Evolutionary conservation across 2,329 filamentous ascomycete genomes (phyloP), one percentile per base, ranked within the genome.

Genomic region (Didymellaceae sp.): DNA sequence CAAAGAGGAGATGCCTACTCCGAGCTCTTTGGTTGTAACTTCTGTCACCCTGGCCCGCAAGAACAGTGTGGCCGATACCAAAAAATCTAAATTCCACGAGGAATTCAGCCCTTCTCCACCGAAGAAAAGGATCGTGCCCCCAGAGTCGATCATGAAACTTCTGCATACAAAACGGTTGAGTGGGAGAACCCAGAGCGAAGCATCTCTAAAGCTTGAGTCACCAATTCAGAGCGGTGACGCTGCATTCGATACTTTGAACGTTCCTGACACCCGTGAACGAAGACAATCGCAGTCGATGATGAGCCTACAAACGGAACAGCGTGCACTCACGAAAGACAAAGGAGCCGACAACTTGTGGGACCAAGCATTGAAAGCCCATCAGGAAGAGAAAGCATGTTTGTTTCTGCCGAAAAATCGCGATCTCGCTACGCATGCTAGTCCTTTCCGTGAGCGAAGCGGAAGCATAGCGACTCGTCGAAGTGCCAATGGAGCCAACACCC

Each of bases 61-160:
- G 24, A 70, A 70, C 44, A 69, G 67, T 21, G 62, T 69, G 11
- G 63, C 65, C 5, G 58, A 59, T 20, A 69, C 67, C 0, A 70
- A 71, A 26, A 65, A 57, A 21, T 71, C 69, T 1, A 71, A 68
- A 24, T 74, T 74, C 22, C 62, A 63, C 6, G 70, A 74, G 54
- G 70, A 73, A 21, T 70, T 74, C 52, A 70, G 66, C 30, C 66
- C 63, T 2, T 61, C 68, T 6, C 67, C 67, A 13, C 58, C 64
- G 4, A 57, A 54, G 26, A 72, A 66, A 45, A 69, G 53, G 26
- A 44, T 58, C 10, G 56, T 56, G 1, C 52, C 62, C 6, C 63
- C 67, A 6, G 52, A 55, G 9, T 68, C 69, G 1, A 59, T 71
- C 17, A 63, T 68, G 46, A 68, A 61, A 21, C 63, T 72, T n/a